These are phyloP conservation scores for Exophiala lecanii-corni DNA, from an alignment of 2,329 filamentous ascomycete species.

Conservation along the genomic window DNA sequence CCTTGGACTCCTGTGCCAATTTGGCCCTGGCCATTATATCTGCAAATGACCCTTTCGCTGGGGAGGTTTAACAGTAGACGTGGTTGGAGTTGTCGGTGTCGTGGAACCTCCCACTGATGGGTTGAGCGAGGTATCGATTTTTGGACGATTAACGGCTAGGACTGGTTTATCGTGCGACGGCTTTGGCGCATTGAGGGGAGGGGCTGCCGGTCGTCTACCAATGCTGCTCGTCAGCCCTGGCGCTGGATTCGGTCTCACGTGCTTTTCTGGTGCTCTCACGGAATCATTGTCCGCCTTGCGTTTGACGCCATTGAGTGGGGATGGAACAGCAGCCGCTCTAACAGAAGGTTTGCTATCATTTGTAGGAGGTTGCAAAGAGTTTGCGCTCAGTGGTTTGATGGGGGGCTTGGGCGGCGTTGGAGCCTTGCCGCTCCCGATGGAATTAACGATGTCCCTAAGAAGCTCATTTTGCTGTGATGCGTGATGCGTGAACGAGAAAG, in stretches of 20 bases:
- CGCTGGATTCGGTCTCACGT: slow-evolving; percentile 17
- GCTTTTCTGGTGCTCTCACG: slow-evolving; percentile 15
- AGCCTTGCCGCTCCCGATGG: slow-evolving; percentile 41
- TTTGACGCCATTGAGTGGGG: slow-evolving; percentile 20
- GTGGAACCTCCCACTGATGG: slow-evolving; percentile 8
- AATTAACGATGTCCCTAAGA: slow-evolving; percentile 50
- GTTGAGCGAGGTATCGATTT: slow-evolving; percentile 7
- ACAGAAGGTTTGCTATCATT: slow-evolving; percentile 8
- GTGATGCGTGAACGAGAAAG: not conserved
- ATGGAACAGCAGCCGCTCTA: slow-evolving; percentile 9
- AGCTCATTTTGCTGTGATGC: slow-evolving; percentile 29
- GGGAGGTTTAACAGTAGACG: slow-evolving; percentile 10
- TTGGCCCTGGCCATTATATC: slow-evolving; percentile 57
- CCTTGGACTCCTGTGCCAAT: slow-evolving; percentile 40
- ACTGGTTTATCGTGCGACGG: slow-evolving; percentile 6
- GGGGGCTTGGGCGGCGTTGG: slow-evolving; percentile 23
- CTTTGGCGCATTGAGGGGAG: slow-evolving; percentile 18
- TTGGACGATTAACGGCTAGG: slow-evolving; percentile 8
- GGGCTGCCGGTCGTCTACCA: slow-evolving; percentile 14
- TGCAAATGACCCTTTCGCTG: slow-evolving; percentile 54
- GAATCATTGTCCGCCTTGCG: slow-evolving; percentile 24
- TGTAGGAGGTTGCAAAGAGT: slow-evolving; percentile 10
- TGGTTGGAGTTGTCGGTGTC: slow-evolving; percentile 14
- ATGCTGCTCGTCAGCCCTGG: slow-evolving; percentile 12
- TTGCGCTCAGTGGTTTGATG: slow-evolving; percentile 13